Evolutionary conservation across 2,329 filamentous ascomycete genomes (phyloP).

Genomic region (Fusarium domesticum): DNA sequence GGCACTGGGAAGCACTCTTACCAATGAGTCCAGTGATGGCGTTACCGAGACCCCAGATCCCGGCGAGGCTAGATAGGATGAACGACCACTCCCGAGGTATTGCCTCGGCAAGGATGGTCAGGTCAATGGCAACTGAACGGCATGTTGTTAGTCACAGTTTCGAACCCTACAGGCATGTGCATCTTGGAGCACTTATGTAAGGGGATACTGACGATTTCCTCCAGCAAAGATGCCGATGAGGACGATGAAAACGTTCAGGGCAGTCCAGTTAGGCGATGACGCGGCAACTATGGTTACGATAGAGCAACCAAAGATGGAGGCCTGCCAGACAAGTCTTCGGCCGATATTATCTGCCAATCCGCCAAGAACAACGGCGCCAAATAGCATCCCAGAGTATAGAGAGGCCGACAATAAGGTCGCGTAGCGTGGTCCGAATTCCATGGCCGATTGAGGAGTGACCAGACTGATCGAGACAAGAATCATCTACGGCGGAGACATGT

Average conservation of each 20-base stretch:
- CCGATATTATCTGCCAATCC: conserved; percentile 16
- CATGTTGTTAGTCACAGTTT: not conserved
- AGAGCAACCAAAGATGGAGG: conserved; percentile 19
- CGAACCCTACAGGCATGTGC: too few relatives aligned
- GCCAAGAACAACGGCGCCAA: conserved; percentile 15
- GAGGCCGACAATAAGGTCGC: conserved; percentile 11
- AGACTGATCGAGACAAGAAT: conserved; percentile 20
- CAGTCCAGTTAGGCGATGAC: conserved; percentile 15
- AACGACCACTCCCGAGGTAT: conserved; percentile 17
- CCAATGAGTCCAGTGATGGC: conserved; percentile 18
- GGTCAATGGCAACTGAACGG: conserved; percentile 17
- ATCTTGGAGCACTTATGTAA: not conserved
- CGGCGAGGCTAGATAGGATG: conserved; percentile 14
- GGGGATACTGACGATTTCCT: conserved; percentile 13
- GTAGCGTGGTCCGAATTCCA: conserved; percentile 21
- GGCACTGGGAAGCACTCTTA: too few relatives aligned
- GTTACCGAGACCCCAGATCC: conserved; percentile 19
- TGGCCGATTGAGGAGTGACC: conserved; percentile 17
- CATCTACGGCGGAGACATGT: conserved; percentile 7
- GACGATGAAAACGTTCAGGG: conserved; percentile 14
- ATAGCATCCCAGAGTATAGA: conserved; percentile 14
- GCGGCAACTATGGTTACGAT: conserved; percentile 13
- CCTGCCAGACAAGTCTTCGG: conserved; percentile 17
- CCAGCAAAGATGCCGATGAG: conserved; percentile 17
- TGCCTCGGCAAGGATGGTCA: conserved; percentile 20